Percentiles rank a stretch among this genome's conserved stretches.
These are phyloP conservation scores for Claviceps pazoutovae DNA, from an alignment of 2,329 filamentous ascomycete genomes.

Conservation along the genomic window DNA sequence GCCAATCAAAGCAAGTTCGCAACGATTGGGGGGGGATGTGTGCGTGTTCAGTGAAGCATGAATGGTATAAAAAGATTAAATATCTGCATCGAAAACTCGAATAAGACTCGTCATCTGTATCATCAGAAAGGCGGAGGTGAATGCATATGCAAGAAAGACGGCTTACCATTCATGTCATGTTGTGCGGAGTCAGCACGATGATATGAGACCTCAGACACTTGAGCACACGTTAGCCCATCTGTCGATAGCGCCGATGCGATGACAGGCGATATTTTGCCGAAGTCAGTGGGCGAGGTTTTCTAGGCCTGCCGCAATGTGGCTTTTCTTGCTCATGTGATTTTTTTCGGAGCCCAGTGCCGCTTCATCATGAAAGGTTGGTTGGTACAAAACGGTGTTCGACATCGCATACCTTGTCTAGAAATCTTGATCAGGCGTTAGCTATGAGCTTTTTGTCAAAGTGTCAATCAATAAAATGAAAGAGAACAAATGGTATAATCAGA, in stretches of 20 bases:
- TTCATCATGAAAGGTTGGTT: slow-evolving; percentile 52
- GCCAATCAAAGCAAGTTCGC: slow-evolving; percentile 1
- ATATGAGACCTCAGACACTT: background rate
- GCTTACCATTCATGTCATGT: background rate
- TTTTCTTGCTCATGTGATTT: slow-evolving; percentile 58
- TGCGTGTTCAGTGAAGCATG: slow-evolving; percentile 43
- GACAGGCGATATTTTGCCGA: slow-evolving; percentile 9
- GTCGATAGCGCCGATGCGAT: background rate
- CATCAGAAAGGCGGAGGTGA: slow-evolving; percentile 4
- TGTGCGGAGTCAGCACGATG: background rate
- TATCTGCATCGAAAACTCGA: slow-evolving; percentile 59
- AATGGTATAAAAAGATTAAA: slow-evolving; percentile 54
- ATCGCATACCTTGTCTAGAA: slow-evolving; percentile 21
- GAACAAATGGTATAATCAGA: slow-evolving; percentile 42
- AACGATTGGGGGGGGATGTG: background rate
- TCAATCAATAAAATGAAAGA: background rate
- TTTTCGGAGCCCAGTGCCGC: slow-evolving; percentile 93
- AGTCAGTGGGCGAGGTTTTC: slow-evolving; percentile 99
- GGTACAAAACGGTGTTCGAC: slow-evolving; percentile 7
- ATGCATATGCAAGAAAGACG: background rate
- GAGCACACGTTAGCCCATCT: background rate
- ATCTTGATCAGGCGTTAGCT: slow-evolving; percentile 19
- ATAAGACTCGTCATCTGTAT: slow-evolving; percentile 63
- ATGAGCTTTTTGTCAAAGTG: slow-evolving; percentile 1
- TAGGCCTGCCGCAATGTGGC: slow-evolving; percentile 96